Conservation (phyloP, 208 protist genomes). For the Naegleria fowleri region DNA sequence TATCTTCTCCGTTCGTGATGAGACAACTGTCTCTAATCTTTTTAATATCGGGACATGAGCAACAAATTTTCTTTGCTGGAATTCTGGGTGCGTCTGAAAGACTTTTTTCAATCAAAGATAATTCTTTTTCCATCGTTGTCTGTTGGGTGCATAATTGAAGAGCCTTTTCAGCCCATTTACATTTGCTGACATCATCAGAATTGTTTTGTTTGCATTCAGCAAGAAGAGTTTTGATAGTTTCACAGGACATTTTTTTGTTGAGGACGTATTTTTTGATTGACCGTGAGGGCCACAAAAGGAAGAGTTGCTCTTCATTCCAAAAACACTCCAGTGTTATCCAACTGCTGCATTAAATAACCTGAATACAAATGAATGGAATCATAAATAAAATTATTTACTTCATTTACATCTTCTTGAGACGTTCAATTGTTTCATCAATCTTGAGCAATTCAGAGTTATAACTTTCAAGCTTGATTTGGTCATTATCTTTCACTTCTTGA, state of each 20-base stretch:
- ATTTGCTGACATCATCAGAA: not conserved
- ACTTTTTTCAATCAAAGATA: not conserved
- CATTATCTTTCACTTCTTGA: constrained; percentile 66
- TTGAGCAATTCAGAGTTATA: not conserved
- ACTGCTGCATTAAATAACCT: too few species aligned
- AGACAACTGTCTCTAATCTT: constrained; percentile 21
- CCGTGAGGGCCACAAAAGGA: not conserved
- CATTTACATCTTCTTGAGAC: constrained; percentile 6
- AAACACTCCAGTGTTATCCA: too few species aligned
- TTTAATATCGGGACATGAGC: constrained; percentile 4
- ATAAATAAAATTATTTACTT: not conserved
- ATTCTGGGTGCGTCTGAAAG: not conserved
- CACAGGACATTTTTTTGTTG: not conserved
- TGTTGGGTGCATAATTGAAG: not conserved
- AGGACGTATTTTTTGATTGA: not conserved
- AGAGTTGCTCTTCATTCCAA: not conserved
- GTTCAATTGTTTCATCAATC: not conserved
- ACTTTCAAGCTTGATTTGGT: constrained; percentile 49
- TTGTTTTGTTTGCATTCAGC: not conserved
- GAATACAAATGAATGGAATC: too few species aligned
- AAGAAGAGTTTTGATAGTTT: not conserved
- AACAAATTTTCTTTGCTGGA: constrained; percentile 25
- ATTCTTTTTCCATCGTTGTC: not conserved
- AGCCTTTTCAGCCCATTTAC: not conserved
- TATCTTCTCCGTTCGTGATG: not conserved